Evolutionary conservation across 345 rosid genomes (phyloP), one percentile per base, ranked within the genome.

Genomic region (Iberis pinnata): DNA sequence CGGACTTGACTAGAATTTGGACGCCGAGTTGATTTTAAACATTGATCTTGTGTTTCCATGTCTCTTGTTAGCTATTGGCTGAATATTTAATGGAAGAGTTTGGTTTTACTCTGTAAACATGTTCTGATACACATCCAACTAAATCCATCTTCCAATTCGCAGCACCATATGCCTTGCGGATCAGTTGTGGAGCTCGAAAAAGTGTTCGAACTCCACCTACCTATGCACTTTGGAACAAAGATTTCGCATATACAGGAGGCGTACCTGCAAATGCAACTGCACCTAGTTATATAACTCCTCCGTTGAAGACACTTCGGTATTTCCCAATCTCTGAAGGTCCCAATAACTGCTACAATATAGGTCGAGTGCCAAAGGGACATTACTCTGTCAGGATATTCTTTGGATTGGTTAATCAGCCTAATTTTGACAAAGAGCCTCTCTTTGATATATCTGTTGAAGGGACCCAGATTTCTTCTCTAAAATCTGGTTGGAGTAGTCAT

Each of bases 161-260:
- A 93, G 99, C 71, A 9, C 99, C 99, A 10, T 88, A 75, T 79
- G 94, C 79, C 0, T 69, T 86, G 76, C 82, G 97, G 56, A 85
- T 93, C 18, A 93, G 99, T 64, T 88, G 99, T 60, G 99, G 99
- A 57, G 76, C 95, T 26, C 75, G 95, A 12, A 58, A 61, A 7
- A 64, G 79, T 65, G 73, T 85, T 31, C 73, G 60, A 25, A 78
- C 94, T 0, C 66, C 77, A 5, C 99, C 92, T 25, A 85, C 90
- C 12, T 80, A 86, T 65, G 80, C 85, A 12, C 85, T 72, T 46
- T 93, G 97, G 99, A 75, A 51, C 64, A 93, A 88, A 65, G 99
- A 88, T 70, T 77, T 93, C 53, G 99, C 79, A 1, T 93, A 88
- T 26, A 85, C 99, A 0, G 99, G 99, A 15, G 99, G 97, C 7